Conservation (phyloP, 768 basidiomycete species). For the Serendipita sp. region DNA sequence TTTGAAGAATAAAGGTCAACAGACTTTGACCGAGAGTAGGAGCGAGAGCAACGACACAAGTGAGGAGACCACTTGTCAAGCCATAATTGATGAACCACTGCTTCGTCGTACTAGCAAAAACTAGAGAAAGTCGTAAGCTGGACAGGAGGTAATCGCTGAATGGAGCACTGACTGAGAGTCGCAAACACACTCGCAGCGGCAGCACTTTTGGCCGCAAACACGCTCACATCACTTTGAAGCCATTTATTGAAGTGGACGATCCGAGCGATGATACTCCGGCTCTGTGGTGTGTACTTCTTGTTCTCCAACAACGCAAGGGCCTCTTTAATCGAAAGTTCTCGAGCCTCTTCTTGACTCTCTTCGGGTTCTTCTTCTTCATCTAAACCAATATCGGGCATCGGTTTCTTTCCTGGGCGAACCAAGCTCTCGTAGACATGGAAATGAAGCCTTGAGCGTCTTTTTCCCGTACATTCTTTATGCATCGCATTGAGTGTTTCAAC, state of each 20-base stretch:
- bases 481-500: constrained; percentile 15
- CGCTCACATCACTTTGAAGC: constrained; percentile 10
- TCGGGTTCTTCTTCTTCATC: not conserved
- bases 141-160: not conserved
- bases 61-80: constrained; percentile 19
- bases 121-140: not conserved
- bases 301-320: constrained; percentile 19
- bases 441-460: constrained; percentile 13
- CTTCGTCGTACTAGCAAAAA: constrained; percentile 16
- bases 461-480: constrained; percentile 7
- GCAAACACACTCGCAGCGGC: constrained; percentile 17
- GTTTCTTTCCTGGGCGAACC: constrained; percentile 6
- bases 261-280: constrained; percentile 10
- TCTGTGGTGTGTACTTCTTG: constrained; percentile 10
- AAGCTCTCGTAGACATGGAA: constrained; percentile 19
- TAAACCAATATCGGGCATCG: not conserved
- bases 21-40: constrained; percentile 19
- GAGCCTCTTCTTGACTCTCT: not conserved
- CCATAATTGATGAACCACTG: constrained; percentile 18
- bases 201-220: constrained; percentile 18
- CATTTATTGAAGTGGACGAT: constrained; percentile 12
- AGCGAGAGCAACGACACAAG: constrained; percentile 20
- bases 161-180: constrained; percentile 11
- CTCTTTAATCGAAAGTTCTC: constrained; percentile 15
- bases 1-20: constrained; percentile 20